Percentiles rank a stretch among this genome's conserved stretches.
Conservation (phyloP, 2,329 filamentous ascomycete genomes). For the Paradendryphiella salina region DNA sequence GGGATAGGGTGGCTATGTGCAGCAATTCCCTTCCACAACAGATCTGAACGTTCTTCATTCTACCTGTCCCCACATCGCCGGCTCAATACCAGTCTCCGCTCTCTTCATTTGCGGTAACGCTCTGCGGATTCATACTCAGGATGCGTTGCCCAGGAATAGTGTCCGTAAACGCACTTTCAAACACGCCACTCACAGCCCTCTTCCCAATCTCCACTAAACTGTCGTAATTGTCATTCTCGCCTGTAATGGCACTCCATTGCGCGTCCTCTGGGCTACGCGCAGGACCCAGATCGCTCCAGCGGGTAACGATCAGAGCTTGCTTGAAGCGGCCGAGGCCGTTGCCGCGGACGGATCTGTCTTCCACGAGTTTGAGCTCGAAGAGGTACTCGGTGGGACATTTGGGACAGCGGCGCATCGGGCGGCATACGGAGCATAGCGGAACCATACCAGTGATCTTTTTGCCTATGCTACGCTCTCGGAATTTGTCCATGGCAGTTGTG, state of each 20-base stretch:
- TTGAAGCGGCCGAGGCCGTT: conserved; percentile 56
- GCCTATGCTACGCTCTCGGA: conserved; percentile 25
- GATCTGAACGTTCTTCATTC: too few relatives aligned
- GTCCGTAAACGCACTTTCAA: conserved; percentile 60
- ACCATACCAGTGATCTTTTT: conserved; percentile 51
- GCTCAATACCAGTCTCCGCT: conserved; percentile 62
- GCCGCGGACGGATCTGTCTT: conserved; percentile 53
- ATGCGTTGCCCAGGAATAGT: conserved; percentile 62
- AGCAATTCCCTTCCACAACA: neutral
- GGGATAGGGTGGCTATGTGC: neutral
- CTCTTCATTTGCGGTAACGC: conserved; percentile 58
- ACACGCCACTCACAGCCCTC: conserved; percentile 61
- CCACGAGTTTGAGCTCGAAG: conserved; percentile 62
- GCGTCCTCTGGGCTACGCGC: conserved; percentile 49
- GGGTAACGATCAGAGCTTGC: conserved; percentile 62
- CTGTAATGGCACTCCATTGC: conserved; percentile 60
- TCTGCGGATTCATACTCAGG: conserved; percentile 61
- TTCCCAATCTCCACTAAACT: conserved; percentile 59
- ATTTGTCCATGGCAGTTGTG: conserved; percentile 50
- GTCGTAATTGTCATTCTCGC: conserved; percentile 52
- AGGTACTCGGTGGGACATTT: conserved; percentile 66
- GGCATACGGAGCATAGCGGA: conserved; percentile 59
- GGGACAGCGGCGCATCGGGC: conserved; percentile 63
- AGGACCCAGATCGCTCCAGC: conserved; percentile 65
- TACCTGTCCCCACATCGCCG: too few relatives aligned